Base-by-base conservation (phyloP, 1,284 basidiomycete species). In the Tilletia indica region DNA sequence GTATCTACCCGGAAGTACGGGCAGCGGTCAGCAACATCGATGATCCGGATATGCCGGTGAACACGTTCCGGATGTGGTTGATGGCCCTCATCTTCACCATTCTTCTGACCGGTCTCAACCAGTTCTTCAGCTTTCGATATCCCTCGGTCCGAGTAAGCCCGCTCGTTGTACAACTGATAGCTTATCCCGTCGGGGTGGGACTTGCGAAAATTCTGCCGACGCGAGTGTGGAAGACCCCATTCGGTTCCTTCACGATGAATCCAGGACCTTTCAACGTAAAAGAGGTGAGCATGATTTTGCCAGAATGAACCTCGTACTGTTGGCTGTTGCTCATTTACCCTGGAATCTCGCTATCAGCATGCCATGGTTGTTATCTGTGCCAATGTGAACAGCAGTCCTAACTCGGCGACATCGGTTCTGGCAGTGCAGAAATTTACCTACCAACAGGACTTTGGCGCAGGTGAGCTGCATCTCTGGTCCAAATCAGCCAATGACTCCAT, bases 21-120 rank as follows among this genome's bases (percentile, higher is more conserved):
- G 77, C 80, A 2, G 73, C 82, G 1, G 78, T 82, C 11, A 77
- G 76, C 19, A 82, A 82, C 61, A 68, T 81, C 21, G 82, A 83
- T 56, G 82, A 83, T 61, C 76, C 77, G 0, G 38, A 68, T 4
- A 79, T 80, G 76, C 80, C 80, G 3, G 70, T 74, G n/a, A 73
- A 80, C 70, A 82, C 82, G 0, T 73, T 82, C 63, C 78, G 82
- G n/a, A 74, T 77, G 1, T 70, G 79, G 51, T 39, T 80, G 54
- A 72, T 83, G 0, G 81, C 78, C 2, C 25, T 81, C 0, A 63
- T 76, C 0, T 67, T 79, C 0, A 73, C 74, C 1, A 75, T 78
- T 6, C 56, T 83, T 1, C 67, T 77, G 2, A 76, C 79, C 25
- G 78, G 71, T 5, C 66, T 81, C 70, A 82, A 83, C 70, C 74